Base-by-base conservation (phyloP, 208 protist genomes). In the Acanthamoeba castellanii region DNA sequence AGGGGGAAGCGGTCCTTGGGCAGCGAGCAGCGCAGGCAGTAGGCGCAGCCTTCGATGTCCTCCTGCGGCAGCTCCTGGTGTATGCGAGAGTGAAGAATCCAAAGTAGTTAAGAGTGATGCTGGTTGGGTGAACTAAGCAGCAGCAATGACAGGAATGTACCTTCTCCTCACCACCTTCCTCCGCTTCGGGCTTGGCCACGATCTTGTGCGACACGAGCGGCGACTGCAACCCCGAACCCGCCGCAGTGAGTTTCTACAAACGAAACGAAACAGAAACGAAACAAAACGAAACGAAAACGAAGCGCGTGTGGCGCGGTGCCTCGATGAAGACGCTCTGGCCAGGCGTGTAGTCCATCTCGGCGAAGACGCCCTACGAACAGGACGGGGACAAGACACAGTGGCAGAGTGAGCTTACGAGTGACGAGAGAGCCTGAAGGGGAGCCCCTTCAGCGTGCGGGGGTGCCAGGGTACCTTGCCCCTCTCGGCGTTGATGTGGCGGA, bases 191-290 rank as follows among this genome's bases (percentile, higher is more conserved):
- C 32, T 76, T 76, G 68, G 68, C 68, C 14, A 85, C 76, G 27
- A 85, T 85, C 45, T 85, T 85, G 45, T 85, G 76, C 45, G 76
- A 85, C 25, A 85, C 76, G 25, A 85, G 76, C 14, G 76, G 76
- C 34, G 76, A 50, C 76, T 85, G 70, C 30, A n/a, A 68, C 61
- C 16, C 16, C 22, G 61, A 68, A n/a, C 27, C 61, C 1, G 66
- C 11, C n/a, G 66, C 32, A 5, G 11, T 42, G 22, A 42, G n/a
- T 1, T 25, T 74, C 25, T 74, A 37, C 22, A 1, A 13, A 42
- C 1, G 18, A 42, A 74, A 25, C 66, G 66, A 34, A 22, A 7
- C 27, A 68, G 5, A 27, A 78, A 1, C 25, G 20, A 66, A 66
- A 66, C 59, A 5, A 30, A 25, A 25, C 27, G 66, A 25, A 20